A percentile compares a stretch with the other conserved stretches of the same genome.
These are phyloP conservation scores for Corylus americana DNA, from an alignment of 306 rosid species.

Conservation along the genomic window DNA sequence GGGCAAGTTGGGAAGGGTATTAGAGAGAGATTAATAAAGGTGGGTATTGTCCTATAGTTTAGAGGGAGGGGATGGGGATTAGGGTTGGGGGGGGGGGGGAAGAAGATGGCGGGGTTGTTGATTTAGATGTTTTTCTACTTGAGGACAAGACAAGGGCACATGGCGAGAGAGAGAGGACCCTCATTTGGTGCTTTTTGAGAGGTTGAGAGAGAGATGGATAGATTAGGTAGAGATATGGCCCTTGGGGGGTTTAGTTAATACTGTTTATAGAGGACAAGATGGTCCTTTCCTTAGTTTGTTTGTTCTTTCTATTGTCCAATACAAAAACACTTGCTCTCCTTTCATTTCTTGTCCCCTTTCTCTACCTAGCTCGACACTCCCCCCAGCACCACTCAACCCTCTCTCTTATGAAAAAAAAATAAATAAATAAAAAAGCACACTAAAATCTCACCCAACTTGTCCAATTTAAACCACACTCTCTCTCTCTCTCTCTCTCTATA, in stretches of 20 bases:
- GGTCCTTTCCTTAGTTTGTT: constrained; percentile 41
- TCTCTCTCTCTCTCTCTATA: constrained; percentile 9
- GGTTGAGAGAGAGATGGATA: constrained; percentile 18
- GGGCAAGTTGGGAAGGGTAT: constrained; percentile 42
- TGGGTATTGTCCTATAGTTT: constrained; percentile 44
- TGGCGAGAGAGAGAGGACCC: constrained; percentile 45
- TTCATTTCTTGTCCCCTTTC: constrained; percentile 30
- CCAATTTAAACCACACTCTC: background rate
- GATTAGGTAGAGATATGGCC: constrained; percentile 24
- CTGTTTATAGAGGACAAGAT: constrained; percentile 47
- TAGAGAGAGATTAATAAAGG: constrained; percentile 7
- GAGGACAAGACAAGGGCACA: constrained; percentile 76
- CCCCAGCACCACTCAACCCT: constrained; percentile 16
- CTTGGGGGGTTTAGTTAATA: constrained; percentile 12
- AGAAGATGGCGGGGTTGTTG: constrained; percentile 38
- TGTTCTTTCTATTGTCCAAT: constrained; percentile 55
- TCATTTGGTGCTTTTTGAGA: constrained; percentile 25
- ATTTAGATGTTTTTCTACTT: constrained; percentile 65
- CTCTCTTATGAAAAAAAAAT: too few species aligned
- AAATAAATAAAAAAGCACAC: background rate
- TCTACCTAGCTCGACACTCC: background rate
- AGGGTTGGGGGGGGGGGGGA: background rate
- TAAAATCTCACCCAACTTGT: constrained; percentile 23
- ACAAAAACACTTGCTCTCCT: constrained; percentile 26
- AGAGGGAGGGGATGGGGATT: constrained; percentile 21